phyloP scores from a whole-genome alignment of 2,329 filamentous ascomycete species.

The Scorias spongiosa region DNA sequence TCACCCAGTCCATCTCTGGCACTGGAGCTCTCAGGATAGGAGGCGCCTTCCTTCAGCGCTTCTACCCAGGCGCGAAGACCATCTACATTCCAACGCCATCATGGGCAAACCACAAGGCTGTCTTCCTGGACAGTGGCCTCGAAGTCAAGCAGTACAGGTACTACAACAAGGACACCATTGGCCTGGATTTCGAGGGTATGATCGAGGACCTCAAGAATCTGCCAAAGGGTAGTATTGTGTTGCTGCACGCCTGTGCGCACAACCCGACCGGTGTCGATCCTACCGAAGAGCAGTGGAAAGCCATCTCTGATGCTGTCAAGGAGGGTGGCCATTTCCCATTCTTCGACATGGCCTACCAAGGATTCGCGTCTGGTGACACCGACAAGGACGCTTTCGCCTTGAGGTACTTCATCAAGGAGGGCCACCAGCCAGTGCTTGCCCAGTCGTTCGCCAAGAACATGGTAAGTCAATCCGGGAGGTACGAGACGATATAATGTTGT shows the following conservation, averaged over 20 bases:
- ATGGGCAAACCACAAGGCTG: slow-evolving; percentile 96
- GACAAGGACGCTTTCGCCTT: slow-evolving; percentile 88
- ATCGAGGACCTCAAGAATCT: slow-evolving; percentile 78
- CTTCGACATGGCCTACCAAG: slow-evolving; percentile 99
- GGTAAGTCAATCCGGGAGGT: slow-evolving; percentile 34
- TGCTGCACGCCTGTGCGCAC: slow-evolving; percentile 94
- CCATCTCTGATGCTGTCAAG: slow-evolving; percentile 80
- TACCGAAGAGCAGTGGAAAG: slow-evolving; percentile 77
- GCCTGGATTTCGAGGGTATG: slow-evolving; percentile 92
- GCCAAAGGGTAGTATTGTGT: slow-evolving; percentile 71
- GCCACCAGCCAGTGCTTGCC: slow-evolving; percentile 73
- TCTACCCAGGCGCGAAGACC: slow-evolving; percentile 82
- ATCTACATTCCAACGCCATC: slow-evolving; percentile 94
- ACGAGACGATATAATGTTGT: not conserved
- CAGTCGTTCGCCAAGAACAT: slow-evolving; percentile 99
- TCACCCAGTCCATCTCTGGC: slow-evolving; percentile 96
- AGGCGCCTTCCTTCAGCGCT: slow-evolving; percentile 80
- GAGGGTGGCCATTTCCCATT: slow-evolving; percentile 79
- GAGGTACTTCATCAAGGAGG: slow-evolving; percentile 82
- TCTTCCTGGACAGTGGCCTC: slow-evolving; percentile 87
- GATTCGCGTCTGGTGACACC: slow-evolving; percentile 85
- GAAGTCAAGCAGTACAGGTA: slow-evolving; percentile 92
- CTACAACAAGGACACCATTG: slow-evolving; percentile 98
- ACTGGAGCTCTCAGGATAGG: slow-evolving; percentile 92
- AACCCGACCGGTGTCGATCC: slow-evolving; percentile 97